Conservation (phyloP, 1,284 basidiomycete genomes). For the Puccinia horiana region DNA sequence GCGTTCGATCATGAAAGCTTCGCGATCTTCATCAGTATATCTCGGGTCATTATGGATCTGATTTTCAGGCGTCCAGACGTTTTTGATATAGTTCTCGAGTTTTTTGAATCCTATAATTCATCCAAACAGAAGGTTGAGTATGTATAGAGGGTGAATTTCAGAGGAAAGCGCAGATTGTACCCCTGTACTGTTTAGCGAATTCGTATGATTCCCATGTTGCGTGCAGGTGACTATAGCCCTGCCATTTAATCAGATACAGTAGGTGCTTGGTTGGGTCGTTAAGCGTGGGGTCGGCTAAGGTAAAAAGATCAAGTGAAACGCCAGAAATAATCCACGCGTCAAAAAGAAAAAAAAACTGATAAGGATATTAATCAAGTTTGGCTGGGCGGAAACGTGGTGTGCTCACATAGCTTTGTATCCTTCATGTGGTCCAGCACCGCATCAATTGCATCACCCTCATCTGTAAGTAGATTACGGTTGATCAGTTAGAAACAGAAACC, state of each 20-base stretch:
- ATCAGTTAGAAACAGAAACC: neutral
- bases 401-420: slow-evolving; percentile 55
- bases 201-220: slow-evolving; percentile 38
- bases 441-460: slow-evolving; percentile 60
- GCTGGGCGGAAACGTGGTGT: neutral
- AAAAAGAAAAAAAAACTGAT: neutral
- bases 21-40: slow-evolving; percentile 81
- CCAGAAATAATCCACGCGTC: neutral
- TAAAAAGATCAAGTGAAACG: neutral
- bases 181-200: slow-evolving; percentile 67
- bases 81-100: slow-evolving; percentile 98
- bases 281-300: slow-evolving; percentile 54
- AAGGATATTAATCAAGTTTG: neutral
- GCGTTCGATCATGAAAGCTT: slow-evolving; percentile 76
- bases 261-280: slow-evolving; percentile 60
- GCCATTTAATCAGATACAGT: slow-evolving; percentile 61
- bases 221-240: slow-evolving; percentile 61
- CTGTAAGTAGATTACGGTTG: slow-evolving; percentile 11
- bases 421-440: slow-evolving; percentile 60
- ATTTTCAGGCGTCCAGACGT: slow-evolving; percentile 70
- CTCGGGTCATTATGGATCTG: slow-evolving; percentile 69
- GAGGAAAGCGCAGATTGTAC: slow-evolving; percentile 77
- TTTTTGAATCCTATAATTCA: slow-evolving; percentile 79
- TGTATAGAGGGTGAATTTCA: slow-evolving; percentile 72
- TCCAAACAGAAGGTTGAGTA: neutral